These are phyloP conservation scores for Botrytis medusae DNA, from an alignment of 2,329 filamentous ascomycete genomes.

Conservation along the genomic window DNA sequence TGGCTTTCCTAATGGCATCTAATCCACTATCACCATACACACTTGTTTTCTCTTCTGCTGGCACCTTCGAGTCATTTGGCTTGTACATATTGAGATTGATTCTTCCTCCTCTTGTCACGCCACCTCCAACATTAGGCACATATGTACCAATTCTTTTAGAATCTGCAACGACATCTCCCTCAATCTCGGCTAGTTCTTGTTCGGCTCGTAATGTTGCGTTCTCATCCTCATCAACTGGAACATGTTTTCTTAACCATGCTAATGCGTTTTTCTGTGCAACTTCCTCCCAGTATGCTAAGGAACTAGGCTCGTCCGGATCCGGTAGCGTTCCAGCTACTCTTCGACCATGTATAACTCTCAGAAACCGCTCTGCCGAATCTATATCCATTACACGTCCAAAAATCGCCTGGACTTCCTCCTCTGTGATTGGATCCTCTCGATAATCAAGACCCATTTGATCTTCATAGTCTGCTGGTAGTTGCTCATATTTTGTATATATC, in stretches of 20 bases:
- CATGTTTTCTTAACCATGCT: constrained; percentile 53
- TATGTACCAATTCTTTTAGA: constrained; percentile 37
- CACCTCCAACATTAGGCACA: constrained; percentile 33
- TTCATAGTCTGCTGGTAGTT: constrained; percentile 57
- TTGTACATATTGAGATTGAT: constrained; percentile 14
- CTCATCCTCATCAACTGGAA: constrained; percentile 59
- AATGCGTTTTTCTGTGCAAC: constrained; percentile 49
- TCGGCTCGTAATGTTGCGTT: constrained; percentile 63
- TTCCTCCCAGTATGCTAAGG: constrained; percentile 26
- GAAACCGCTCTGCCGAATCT: constrained; percentile 51
- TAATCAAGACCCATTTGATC: constrained; percentile 58
- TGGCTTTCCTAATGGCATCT: constrained; percentile 56
- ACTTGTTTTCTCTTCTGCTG: constrained; percentile 36
- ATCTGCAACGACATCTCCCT: constrained; percentile 41
- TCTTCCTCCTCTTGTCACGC: neutral
- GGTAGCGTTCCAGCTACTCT: constrained; percentile 63
- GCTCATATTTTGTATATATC: constrained; percentile 54
- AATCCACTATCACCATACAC: constrained; percentile 59
- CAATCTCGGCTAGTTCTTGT: constrained; percentile 58
- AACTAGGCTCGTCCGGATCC: constrained; percentile 50
- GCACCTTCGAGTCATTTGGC: neutral
- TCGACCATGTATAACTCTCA: constrained; percentile 61
- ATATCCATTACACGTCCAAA: constrained; percentile 52
- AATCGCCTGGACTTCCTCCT: constrained; percentile 48
- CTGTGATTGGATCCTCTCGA: constrained; percentile 49